Conservation (phyloP, 2,329 filamentous ascomycete species). For the Cladosporium colombiae region DNA sequence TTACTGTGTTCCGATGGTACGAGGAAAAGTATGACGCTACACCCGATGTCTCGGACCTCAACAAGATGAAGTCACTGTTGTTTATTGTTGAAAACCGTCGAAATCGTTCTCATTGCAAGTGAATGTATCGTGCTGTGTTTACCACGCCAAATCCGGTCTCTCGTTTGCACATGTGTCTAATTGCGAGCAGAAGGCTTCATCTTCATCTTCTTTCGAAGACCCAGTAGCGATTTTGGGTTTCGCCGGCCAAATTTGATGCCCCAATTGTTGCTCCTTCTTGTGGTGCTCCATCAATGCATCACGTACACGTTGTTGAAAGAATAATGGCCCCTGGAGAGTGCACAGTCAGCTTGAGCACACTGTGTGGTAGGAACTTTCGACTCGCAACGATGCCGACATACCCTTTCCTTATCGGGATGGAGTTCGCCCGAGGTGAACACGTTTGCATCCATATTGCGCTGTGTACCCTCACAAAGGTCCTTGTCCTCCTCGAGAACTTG, state of each 20-base stretch:
- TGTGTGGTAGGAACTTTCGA: neutral
- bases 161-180: slow-evolving; percentile 6
- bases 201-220: neutral
- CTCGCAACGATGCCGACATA: neutral
- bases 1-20: neutral
- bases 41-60: neutral
- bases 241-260: slow-evolving; percentile 32
- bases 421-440: slow-evolving; percentile 61
- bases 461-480: slow-evolving; percentile 56
- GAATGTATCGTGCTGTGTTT: neutral
- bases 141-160: slow-evolving; percentile 13
- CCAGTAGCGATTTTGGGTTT: neutral
- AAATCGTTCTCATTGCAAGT: neutral
- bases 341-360: neutral
- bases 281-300: slow-evolving; percentile 31
- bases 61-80: neutral
- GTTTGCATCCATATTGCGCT: slow-evolving; percentile 59
- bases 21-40: neutral
- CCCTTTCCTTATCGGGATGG: slow-evolving; percentile 45
- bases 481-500: slow-evolving; percentile 63
- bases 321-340: neutral
- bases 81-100: neutral
- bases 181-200: slow-evolving; percentile 17
- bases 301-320: slow-evolving; percentile 24
- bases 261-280: slow-evolving; percentile 30